A percentile compares a stretch with the other conserved stretches of the same genome.
These are phyloP conservation scores for Patellifolia procumbens DNA, from an alignment of 179 eudicot genomes.

Conservation along the genomic window DNA sequence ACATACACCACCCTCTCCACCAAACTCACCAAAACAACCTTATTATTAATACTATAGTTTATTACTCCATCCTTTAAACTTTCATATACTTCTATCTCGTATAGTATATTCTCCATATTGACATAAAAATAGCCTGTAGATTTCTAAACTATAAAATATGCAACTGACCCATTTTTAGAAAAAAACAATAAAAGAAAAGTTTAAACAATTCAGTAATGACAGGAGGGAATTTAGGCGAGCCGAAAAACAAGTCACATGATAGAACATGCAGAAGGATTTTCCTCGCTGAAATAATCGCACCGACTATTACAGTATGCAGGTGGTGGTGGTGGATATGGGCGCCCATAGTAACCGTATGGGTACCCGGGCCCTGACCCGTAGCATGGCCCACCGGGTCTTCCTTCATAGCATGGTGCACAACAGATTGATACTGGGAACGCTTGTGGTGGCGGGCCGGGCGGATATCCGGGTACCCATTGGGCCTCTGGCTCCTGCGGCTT, in stretches of 20 bases:
- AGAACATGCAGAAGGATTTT: constrained; percentile 46
- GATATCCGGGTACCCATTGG: constrained; percentile 35
- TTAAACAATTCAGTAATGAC: not conserved
- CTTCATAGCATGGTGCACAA: constrained; percentile 37
- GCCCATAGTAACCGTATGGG: constrained; percentile 24
- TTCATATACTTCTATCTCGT: not conserved
- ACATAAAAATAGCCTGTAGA: constrained; percentile 1
- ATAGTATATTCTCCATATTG: not conserved
- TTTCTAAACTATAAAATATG: not conserved
- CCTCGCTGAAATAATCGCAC: constrained; percentile 46
- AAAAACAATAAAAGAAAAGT: not conserved
- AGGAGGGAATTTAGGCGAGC: not conserved
- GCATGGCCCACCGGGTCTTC: constrained; percentile 37
- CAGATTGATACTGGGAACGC: constrained; percentile 19
- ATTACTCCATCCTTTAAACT: too few relatives aligned
- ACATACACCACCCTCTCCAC: not conserved
- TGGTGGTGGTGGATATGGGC: constrained; percentile 13
- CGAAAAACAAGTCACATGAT: constrained; percentile 38
- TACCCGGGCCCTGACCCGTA: constrained; percentile 28
- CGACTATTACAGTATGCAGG: constrained; percentile 26
- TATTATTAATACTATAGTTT: not conserved
- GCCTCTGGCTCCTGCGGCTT: constrained; percentile 24
- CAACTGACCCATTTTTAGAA: not conserved
- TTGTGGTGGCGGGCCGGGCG: constrained; percentile 31
- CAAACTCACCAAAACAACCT: not conserved